Percentiles rank a stretch among this genome's conserved stretches.
Evolutionary conservation across 345 rosid species (phyloP).

Genomic region (Euphorbia pulcherrima): DNA sequence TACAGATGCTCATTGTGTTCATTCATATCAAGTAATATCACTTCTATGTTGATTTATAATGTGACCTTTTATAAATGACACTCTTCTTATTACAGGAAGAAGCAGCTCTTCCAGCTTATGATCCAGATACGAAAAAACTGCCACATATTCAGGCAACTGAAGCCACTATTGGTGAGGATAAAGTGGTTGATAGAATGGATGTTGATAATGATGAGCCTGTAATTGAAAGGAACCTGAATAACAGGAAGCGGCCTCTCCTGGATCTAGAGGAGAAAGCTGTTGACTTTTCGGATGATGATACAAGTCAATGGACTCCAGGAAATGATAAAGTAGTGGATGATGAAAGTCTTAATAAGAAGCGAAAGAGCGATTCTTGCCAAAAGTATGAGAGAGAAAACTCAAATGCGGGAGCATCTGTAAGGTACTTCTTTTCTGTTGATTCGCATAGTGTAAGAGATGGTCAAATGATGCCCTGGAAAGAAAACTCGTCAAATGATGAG

Average conservation of each 20-base stretch:
- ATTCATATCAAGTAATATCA: not conserved
- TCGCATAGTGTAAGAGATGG: conserved; percentile 38
- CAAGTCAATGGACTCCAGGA: too few species aligned
- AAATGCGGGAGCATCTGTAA: conserved; percentile 44
- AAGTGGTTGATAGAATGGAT: conserved; percentile 22
- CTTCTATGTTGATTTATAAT: not conserved
- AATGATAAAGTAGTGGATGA: conserved; percentile 28
- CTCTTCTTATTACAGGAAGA: conserved; percentile 38
- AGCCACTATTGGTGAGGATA: conserved; percentile 26
- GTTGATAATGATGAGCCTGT: conserved; percentile 28
- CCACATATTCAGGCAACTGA: conserved; percentile 27
- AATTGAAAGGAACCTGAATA: conserved; percentile 28
- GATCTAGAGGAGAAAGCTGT: conserved; percentile 40
- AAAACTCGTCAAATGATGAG: conserved; percentile 22
- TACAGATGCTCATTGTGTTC: too few species aligned
- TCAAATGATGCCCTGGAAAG: conserved; percentile 40
- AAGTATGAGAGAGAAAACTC: conserved; percentile 31
- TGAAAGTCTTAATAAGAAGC: conserved; percentile 49
- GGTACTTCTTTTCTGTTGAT: conserved; percentile 66
- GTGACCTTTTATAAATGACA: not conserved
- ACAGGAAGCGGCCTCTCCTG: conserved; percentile 36
- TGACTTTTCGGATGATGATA: conserved; percentile 23
- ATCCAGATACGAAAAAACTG: conserved; percentile 21
- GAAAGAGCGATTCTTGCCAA: conserved; percentile 38
- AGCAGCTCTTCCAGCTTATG: conserved; percentile 19